phyloP scores from a whole-genome alignment of 2,329 filamentous ascomycete genomes.

The Cordyceps cicadae region DNA sequence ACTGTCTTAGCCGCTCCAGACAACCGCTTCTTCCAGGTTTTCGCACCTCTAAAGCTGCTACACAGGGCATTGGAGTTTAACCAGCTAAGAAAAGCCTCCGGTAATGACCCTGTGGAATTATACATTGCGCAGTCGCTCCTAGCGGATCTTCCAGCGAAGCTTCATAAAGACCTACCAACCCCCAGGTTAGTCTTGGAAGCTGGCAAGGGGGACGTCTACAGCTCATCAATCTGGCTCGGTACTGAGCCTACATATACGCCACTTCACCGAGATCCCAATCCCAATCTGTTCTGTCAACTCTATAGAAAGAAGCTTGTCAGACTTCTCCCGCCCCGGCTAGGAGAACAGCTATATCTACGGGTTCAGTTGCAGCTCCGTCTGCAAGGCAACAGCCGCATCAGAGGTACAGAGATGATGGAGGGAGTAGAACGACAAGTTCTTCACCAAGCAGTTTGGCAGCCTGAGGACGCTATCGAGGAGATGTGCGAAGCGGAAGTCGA shows the following conservation, averaged over 20 bases:
- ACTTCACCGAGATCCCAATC: constrained; percentile 86
- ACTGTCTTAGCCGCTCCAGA: constrained; percentile 17
- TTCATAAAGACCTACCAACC: constrained; percentile 59
- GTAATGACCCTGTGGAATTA: constrained; percentile 36
- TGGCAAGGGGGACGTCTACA: constrained; percentile 79
- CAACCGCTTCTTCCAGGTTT: constrained; percentile 45
- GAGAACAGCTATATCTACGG: constrained; percentile 53
- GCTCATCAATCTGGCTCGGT: constrained; percentile 81
- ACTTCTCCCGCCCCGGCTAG: constrained; percentile 57
- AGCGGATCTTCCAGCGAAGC: constrained; percentile 51
- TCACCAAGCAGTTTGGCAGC: constrained; percentile 62
- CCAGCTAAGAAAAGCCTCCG: constrained; percentile 11
- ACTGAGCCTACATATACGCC: constrained; percentile 81
- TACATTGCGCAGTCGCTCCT: constrained; percentile 84
- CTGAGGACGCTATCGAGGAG: constrained; percentile 21
- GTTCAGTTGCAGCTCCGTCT: constrained; percentile 35
- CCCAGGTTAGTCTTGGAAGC: constrained; percentile 55
- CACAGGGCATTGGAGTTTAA: constrained; percentile 48
- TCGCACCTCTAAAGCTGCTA: constrained; percentile 58
- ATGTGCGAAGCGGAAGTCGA: constrained; percentile 47
- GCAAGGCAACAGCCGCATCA: constrained; percentile 42
- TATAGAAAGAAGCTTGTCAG: constrained; percentile 64
- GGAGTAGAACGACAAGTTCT: constrained; percentile 61
- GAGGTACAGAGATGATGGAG: constrained; percentile 86
- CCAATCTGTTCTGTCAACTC: constrained; percentile 84